Percentiles rank a stretch among this genome's conserved stretches.
These are phyloP conservation scores for Ocimum tenuiflorum DNA, from an alignment of 257 asterid species.

Conservation along the genomic window DNA sequence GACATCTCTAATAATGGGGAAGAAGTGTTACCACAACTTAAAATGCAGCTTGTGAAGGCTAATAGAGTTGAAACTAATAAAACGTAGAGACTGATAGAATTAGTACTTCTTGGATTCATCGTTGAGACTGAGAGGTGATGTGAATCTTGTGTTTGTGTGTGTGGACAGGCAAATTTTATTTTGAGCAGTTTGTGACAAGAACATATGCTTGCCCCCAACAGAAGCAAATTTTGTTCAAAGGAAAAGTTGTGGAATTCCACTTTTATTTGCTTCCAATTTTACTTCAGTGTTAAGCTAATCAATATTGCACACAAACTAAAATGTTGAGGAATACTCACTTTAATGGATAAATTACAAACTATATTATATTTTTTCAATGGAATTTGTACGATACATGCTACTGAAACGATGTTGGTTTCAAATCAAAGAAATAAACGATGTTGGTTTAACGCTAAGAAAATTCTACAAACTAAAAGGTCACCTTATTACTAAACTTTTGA, in stretches of 20 bases:
- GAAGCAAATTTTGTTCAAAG: slow-evolving; percentile 15
- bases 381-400: too few relatives aligned
- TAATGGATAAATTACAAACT: too few relatives aligned
- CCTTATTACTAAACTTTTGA: too few relatives aligned
- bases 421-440: too few relatives aligned
- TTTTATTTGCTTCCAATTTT: slow-evolving; percentile 6
- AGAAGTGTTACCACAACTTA: not conserved
- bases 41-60: slow-evolving; percentile 9
- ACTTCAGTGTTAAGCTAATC: not conserved
- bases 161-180: not conserved
- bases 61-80: slow-evolving; percentile 12
- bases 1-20: too few relatives aligned
- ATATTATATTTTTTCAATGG: too few relatives aligned
- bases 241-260: not conserved
- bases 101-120: not conserved
- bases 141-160: not conserved
- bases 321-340: too few relatives aligned
- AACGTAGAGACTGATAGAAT: not conserved
- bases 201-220: slow-evolving; percentile 22
- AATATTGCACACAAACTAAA: not conserved
- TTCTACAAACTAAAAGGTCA: too few relatives aligned
- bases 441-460: too few relatives aligned
- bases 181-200: not conserved
- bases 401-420: too few relatives aligned
- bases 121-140: not conserved